phyloP scores from a whole-genome alignment of 768 basidiomycete species.

The Steccherinum ochraceum region DNA sequence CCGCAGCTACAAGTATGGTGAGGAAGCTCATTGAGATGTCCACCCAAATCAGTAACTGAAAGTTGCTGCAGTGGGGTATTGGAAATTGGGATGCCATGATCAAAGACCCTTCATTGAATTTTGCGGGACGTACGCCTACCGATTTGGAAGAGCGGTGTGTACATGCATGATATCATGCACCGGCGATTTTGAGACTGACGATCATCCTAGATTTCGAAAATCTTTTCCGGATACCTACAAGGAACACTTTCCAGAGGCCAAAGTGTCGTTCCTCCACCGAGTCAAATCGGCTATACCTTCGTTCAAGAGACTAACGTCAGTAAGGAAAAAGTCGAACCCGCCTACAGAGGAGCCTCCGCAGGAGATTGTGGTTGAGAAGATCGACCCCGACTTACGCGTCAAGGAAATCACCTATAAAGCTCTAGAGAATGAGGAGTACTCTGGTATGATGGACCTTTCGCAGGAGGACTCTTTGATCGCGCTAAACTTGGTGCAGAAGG shows the following conservation, averaged over 20 bases:
- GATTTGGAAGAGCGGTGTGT: slow-evolving; percentile 86
- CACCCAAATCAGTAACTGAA: no score
- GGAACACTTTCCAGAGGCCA: background rate
- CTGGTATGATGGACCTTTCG: background rate
- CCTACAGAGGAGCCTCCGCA: background rate
- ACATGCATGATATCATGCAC: background rate
- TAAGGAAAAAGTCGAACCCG: background rate
- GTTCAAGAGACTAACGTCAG: background rate
- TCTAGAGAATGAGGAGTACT: background rate
- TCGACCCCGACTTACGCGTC: no score
- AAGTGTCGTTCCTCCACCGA: background rate
- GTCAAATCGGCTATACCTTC: background rate
- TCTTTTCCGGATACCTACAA: background rate
- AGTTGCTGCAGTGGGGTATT: slow-evolving; percentile 67
- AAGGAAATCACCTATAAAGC: background rate
- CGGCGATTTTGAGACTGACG: background rate
- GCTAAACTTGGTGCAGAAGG: background rate
- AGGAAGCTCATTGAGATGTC: slow-evolving; percentile 24
- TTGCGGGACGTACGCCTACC: slow-evolving; percentile 81
- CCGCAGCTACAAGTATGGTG: slow-evolving; percentile 79
- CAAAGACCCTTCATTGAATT: slow-evolving; percentile 68
- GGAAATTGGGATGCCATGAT: slow-evolving; percentile 92
- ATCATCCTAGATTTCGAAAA: background rate
- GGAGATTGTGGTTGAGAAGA: no score
- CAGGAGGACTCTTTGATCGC: background rate